A percentile compares a stretch with the other conserved stretches of the same genome.
Evolutionary conservation across 768 basidiomycete species (phyloP).

Genomic region (Mycena capillaripes): DNA sequence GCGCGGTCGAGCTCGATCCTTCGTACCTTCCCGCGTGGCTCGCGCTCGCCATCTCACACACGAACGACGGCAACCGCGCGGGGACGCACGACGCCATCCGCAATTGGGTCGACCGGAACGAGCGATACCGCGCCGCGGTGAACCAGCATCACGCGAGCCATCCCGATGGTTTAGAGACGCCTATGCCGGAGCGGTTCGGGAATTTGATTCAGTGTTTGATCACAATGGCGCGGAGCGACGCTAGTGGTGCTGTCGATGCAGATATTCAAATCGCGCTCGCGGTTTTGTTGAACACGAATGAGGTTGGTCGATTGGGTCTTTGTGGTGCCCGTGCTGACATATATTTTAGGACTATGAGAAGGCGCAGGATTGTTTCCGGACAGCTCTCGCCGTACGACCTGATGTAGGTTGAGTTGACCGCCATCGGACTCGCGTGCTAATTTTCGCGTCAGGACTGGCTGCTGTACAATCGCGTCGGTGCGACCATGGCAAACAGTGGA

Average conservation of each 20-base stretch:
- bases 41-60: slow-evolving; percentile 90
- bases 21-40: slow-evolving; percentile 86
- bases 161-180: slow-evolving; percentile 45
- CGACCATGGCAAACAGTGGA: slow-evolving; percentile 93
- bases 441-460: slow-evolving; percentile 80
- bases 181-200: slow-evolving; percentile 57
- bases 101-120: slow-evolving; percentile 84
- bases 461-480: slow-evolving; percentile 93
- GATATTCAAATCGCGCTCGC: slow-evolving; percentile 97
- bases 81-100: slow-evolving; percentile 86
- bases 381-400: slow-evolving; percentile 90
- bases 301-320: slow-evolving; percentile 62
- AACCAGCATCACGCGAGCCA: slow-evolving; percentile 52
- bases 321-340: background rate
- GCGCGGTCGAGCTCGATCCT: slow-evolving; percentile 87
- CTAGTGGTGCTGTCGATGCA: slow-evolving; percentile 80
- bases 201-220: slow-evolving; percentile 85
- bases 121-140: slow-evolving; percentile 65
- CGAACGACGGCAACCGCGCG: slow-evolving; percentile 86
- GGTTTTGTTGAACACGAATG: slow-evolving; percentile 91
- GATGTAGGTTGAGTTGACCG: slow-evolving; percentile 64
- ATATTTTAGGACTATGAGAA: slow-evolving; percentile 83
- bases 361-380: slow-evolving; percentile 93
- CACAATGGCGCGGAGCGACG: slow-evolving; percentile 76
- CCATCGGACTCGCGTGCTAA: background rate